Evolutionary conservation across 768 basidiomycete genomes (phyloP).

Genomic region (Boletellus ananas): DNA sequence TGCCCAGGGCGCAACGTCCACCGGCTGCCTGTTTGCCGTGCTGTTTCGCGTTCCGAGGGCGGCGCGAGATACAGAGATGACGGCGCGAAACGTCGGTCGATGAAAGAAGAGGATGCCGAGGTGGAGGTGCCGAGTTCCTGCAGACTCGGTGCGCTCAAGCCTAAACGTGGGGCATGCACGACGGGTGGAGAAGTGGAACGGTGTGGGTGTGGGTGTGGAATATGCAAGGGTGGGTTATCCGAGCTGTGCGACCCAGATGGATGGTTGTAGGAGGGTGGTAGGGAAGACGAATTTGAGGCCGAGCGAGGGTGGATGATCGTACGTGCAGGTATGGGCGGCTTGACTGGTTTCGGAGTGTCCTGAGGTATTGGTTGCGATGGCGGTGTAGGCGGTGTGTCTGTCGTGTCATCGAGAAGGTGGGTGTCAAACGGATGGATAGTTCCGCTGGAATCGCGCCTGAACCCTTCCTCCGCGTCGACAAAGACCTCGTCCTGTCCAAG

Average conservation of each 20-base stretch:
- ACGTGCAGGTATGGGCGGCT: conserved; percentile 23
- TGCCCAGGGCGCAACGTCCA: conserved; percentile 12
- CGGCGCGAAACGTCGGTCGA: conserved; percentile 49
- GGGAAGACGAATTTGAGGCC: conserved; percentile 15
- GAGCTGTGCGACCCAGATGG: conserved; percentile 17
- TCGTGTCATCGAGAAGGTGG: conserved; percentile 12
- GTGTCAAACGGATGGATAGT: conserved; percentile 21
- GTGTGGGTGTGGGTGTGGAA: conserved; percentile 8
- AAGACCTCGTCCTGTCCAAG: conserved; percentile 26
- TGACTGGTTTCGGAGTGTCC: conserved; percentile 2
- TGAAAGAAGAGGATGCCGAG: conserved; percentile 49
- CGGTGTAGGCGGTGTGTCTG: conserved; percentile 4
- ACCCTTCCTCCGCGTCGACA: conserved; percentile 28
- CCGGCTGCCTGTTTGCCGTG: conserved; percentile 15
- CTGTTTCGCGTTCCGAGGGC: conserved; percentile 31
- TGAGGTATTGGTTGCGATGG: conserved; percentile 1
- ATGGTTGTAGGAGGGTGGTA: conserved; percentile 25
- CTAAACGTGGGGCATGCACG: conserved; percentile 6
- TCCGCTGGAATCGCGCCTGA: conserved; percentile 20
- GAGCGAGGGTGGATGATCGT: conserved; percentile 13
- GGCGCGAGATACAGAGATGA: conserved; percentile 35
- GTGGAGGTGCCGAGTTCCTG: conserved; percentile 23
- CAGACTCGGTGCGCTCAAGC: conserved; percentile 25
- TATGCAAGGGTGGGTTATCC: conserved; percentile 14
- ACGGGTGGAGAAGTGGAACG: conserved; percentile 10